Percentiles rank a stretch among this genome's conserved stretches.
Evolutionary conservation across 495 filamentous ascomycete species (phyloP).

Genomic region (Penicillium coffeae): DNA sequence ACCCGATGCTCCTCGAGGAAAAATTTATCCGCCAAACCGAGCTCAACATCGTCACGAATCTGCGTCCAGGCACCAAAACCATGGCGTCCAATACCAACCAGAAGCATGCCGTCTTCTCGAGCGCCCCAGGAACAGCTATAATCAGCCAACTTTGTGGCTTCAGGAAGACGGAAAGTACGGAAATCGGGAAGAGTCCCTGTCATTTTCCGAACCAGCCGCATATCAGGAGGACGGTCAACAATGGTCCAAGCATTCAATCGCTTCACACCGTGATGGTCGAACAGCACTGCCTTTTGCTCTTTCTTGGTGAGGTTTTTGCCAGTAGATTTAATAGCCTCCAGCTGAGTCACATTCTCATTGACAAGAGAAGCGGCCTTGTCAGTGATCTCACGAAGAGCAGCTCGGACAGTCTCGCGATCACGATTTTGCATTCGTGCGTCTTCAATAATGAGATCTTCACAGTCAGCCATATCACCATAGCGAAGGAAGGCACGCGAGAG

Average conservation of each 20-base stretch:
- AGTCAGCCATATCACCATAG: conserved; percentile 83
- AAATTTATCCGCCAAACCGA: conserved; percentile 86
- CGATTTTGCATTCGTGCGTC: conserved; percentile 79
- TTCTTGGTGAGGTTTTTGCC: conserved; percentile 85
- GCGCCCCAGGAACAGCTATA: conserved; percentile 90
- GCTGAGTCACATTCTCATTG: conserved; percentile 59
- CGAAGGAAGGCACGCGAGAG: conserved; percentile 82
- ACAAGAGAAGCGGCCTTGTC: conserved; percentile 64
- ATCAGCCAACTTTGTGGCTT: conserved; percentile 81
- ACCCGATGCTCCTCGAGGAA: conserved; percentile 98
- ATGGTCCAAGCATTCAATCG: conserved; percentile 94
- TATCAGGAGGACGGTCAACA: conserved; percentile 80
- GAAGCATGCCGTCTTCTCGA: conserved; percentile 94
- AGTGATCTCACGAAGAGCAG: conserved; percentile 68
- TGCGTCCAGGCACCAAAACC: conserved; percentile 91
- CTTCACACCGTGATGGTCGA: conserved; percentile 87
- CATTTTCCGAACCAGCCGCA: conserved; percentile 75
- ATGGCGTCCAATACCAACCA: conserved; percentile 85
- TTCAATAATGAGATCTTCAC: conserved; percentile 76
- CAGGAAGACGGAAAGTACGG: conserved; percentile 77
- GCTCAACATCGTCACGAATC: conserved; percentile 87
- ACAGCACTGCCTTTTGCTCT: conserved; percentile 91
- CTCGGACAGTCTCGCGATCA: conserved; percentile 70
- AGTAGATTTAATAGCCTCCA: conserved; percentile 60
- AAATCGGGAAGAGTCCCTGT: conserved; percentile 60